Percentiles rank a stretch among this genome's conserved stretches.
Evolutionary conservation across 345 rosid species (phyloP).

Genomic region (Limnanthes douglasii): DNA sequence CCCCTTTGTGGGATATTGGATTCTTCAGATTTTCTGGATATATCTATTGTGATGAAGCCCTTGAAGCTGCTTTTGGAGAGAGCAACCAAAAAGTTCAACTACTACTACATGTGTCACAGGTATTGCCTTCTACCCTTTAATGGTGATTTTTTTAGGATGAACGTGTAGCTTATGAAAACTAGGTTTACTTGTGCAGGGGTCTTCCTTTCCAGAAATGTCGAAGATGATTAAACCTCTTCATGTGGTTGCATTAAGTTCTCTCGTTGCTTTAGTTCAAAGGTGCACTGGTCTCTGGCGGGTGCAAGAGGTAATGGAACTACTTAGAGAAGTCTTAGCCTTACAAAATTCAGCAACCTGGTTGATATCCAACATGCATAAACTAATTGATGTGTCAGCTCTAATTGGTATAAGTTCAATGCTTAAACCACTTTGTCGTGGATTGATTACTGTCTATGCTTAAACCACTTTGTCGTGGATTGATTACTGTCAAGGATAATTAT

Average conservation of each 20-base stretch:
- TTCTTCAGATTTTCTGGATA: conserved; percentile 62
- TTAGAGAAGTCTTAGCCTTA: conserved; percentile 2
- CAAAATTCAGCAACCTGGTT: background rate
- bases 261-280: conserved; percentile 65
- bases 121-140: conserved; percentile 20
- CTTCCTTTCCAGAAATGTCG: conserved; percentile 32
- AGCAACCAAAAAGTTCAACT: conserved; percentile 54
- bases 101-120: conserved; percentile 53
- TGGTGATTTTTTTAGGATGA: conserved; percentile 5
- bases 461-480: too few relatives aligned
- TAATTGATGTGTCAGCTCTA: background rate
- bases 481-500: too few relatives aligned
- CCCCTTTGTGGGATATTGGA: conserved; percentile 81
- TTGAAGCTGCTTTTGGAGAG: conserved; percentile 57
- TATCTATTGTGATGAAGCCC: conserved; percentile 56
- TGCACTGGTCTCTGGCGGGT: conserved; percentile 75
- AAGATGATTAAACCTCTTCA: conserved; percentile 31
- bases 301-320: conserved; percentile 41
- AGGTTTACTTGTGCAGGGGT: conserved; percentile 41
- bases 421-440: too few relatives aligned
- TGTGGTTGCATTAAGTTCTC: conserved; percentile 36
- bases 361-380: background rate
- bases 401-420: too few relatives aligned
- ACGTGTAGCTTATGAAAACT: conserved; percentile 8
- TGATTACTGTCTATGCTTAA: too few relatives aligned